A percentile compares a stretch with the other conserved stretches of the same genome.
These are phyloP conservation scores for Tolypocladium tropicale DNA, from an alignment of 2,329 filamentous ascomycete genomes.

Conservation along the genomic window DNA sequence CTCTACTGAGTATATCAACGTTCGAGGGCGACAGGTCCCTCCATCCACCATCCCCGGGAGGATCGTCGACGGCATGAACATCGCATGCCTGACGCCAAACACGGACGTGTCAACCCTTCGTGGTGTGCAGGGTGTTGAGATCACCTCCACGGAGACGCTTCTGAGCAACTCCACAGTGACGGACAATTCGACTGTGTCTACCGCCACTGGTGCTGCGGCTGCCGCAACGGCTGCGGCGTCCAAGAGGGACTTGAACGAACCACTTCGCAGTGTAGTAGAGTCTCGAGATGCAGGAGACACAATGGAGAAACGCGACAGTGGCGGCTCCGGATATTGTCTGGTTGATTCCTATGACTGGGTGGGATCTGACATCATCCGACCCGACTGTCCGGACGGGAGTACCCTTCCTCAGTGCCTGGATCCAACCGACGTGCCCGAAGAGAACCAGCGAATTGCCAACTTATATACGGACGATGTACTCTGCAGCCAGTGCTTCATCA, in stretches of 20 bases:
- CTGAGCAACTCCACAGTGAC: not conserved
- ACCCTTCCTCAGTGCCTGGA: not conserved
- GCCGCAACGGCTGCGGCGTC: not conserved
- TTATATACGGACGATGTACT: not conserved
- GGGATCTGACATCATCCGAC: not conserved
- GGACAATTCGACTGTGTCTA: not conserved
- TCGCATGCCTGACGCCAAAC: not conserved
- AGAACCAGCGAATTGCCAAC: not conserved
- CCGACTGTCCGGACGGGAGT: not conserved
- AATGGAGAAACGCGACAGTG: not conserved
- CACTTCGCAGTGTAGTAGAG: not conserved
- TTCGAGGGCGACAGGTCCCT: not conserved
- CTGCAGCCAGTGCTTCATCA: not conserved
- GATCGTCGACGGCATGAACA: not conserved
- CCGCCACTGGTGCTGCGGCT: not conserved
- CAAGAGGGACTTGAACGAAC: not conserved
- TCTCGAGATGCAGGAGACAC: not conserved
- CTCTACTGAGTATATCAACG: not conserved
- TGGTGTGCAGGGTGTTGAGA: not conserved
- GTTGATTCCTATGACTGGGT: not conserved
- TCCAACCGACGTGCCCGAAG: not conserved
- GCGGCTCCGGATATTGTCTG: not conserved
- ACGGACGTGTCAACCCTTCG: not conserved
- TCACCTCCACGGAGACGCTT: not conserved
- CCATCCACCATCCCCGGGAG: not conserved